These are phyloP conservation scores for Coemansia sp. DNA, from an alignment of 192 early-diverging fungal species.

Conservation along the genomic window DNA sequence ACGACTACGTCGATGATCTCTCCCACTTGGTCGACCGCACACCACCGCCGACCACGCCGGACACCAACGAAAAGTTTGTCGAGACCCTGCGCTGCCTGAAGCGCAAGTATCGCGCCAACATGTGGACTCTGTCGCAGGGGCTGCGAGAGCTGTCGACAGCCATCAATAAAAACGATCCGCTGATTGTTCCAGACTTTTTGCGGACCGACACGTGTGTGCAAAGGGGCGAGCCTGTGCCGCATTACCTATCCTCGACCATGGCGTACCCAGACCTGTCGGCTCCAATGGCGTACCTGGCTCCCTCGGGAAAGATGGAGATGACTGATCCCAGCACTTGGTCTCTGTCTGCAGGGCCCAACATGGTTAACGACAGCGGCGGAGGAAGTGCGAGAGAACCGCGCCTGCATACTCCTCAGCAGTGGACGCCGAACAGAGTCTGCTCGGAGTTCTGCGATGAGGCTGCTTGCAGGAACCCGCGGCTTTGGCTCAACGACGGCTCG, in stretches of 20 bases:
- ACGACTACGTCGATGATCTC: conserved; percentile 56
- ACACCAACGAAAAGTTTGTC: conserved; percentile 42
- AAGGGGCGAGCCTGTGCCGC: background rate
- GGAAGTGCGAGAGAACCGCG: conserved; percentile 1
- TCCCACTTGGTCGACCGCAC: conserved; percentile 36
- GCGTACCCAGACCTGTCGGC: conserved; percentile 40
- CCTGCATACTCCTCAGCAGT: conserved; percentile 28
- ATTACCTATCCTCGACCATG: conserved; percentile 41
- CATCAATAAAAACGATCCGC: conserved; percentile 39
- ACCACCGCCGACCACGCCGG: conserved; percentile 31
- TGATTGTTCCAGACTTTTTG: conserved; percentile 28
- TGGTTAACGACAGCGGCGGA: conserved; percentile 3
- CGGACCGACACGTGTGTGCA: conserved; percentile 3
- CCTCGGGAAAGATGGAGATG: conserved; percentile 53
- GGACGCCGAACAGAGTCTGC: conserved; percentile 40
- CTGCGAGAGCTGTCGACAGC: conserved; percentile 49
- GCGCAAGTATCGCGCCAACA: conserved; percentile 29
- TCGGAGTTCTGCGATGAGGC: conserved; percentile 45
- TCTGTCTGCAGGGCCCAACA: background rate
- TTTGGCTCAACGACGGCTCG: conserved; percentile 48
- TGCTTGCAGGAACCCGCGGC: conserved; percentile 42
- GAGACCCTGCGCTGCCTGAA: conserved; percentile 40
- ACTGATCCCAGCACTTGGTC: conserved; percentile 38
- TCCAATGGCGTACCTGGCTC: conserved; percentile 48
- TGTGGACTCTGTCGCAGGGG: conserved; percentile 39